phyloP scores from a whole-genome alignment of 108 stramenopile species.

The Bacterosira constricta region DNA sequence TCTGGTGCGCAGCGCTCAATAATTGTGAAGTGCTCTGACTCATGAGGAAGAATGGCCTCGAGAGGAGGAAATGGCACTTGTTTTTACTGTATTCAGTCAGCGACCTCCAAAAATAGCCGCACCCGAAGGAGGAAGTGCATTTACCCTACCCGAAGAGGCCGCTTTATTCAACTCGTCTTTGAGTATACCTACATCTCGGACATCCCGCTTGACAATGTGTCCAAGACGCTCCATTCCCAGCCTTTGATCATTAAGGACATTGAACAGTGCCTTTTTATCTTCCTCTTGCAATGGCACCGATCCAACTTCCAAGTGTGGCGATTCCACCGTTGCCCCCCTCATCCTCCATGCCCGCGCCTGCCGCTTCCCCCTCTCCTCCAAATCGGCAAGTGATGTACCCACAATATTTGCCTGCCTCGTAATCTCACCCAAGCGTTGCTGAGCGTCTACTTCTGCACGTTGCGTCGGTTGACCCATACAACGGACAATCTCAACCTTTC shows the following conservation, averaged over 20 bases:
- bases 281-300: constrained; percentile 28
- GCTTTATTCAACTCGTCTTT: constrained; percentile 38
- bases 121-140: background rate
- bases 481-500: constrained; percentile 71
- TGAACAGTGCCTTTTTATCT: constrained; percentile 38
- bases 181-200: constrained; percentile 40
- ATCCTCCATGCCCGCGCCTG: constrained; percentile 30
- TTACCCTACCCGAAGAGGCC: constrained; percentile 3
- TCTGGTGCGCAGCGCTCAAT: too few relatives aligned
- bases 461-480: constrained; percentile 75
- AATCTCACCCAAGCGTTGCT: constrained; percentile 37
- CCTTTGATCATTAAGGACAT: constrained; percentile 44
- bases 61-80: too few relatives aligned
- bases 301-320: background rate
- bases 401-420: constrained; percentile 1
- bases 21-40: too few relatives aligned
- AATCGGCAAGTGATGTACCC: constrained; percentile 7
- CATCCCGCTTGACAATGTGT: constrained; percentile 40
- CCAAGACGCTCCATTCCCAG: constrained; percentile 45
- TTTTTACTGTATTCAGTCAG: too few relatives aligned
- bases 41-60: too few relatives aligned
- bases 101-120: constrained; percentile 11
- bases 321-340: constrained; percentile 23
- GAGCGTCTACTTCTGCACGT: constrained; percentile 59
- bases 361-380: constrained; percentile 36